Evolutionary conservation across 495 filamentous ascomycete species (phyloP).

Genomic region (Aspergillus ellipticus): DNA sequence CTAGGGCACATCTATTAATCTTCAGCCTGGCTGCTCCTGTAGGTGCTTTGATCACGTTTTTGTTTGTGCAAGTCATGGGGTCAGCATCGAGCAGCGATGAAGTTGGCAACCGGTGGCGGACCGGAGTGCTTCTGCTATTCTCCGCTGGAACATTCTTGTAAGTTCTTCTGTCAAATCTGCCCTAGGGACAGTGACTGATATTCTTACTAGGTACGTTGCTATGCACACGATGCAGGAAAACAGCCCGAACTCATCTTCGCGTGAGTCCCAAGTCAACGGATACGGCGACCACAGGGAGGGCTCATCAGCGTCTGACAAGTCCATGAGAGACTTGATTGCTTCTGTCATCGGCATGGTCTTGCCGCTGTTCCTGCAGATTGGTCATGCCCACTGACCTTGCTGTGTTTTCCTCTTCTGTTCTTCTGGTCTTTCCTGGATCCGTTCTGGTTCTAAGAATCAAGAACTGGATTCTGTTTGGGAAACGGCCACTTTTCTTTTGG

Average conservation of each 20-base stretch:
- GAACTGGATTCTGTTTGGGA: background rate
- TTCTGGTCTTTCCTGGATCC: background rate
- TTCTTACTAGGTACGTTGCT: conserved; percentile 80
- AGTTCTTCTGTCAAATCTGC: conserved; percentile 30
- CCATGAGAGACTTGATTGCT: conserved; percentile 57
- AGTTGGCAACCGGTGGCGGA: conserved; percentile 71
- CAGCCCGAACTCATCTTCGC: conserved; percentile 43
- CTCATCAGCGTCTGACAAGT: conserved; percentile 37
- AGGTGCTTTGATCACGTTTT: conserved; percentile 80
- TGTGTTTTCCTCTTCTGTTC: conserved; percentile 7
- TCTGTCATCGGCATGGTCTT: conserved; percentile 87
- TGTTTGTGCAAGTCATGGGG: conserved; percentile 69
- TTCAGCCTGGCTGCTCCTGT: conserved; percentile 90
- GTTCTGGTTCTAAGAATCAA: background rate
- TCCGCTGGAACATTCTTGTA: conserved; percentile 94
- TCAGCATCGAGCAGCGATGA: conserved; percentile 38
- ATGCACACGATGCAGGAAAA: conserved; percentile 98
- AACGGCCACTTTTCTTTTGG: background rate
- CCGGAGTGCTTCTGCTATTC: conserved; percentile 86
- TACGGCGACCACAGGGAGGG: conserved; percentile 56
- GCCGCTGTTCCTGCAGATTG: conserved; percentile 83
- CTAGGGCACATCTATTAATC: conserved; percentile 78
- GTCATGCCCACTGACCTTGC: conserved; percentile 69
- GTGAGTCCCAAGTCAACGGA: conserved; percentile 58
- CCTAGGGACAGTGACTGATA: background rate